Conservation (phyloP, 345 rosid species). For the Cardamine occulta region DNA sequence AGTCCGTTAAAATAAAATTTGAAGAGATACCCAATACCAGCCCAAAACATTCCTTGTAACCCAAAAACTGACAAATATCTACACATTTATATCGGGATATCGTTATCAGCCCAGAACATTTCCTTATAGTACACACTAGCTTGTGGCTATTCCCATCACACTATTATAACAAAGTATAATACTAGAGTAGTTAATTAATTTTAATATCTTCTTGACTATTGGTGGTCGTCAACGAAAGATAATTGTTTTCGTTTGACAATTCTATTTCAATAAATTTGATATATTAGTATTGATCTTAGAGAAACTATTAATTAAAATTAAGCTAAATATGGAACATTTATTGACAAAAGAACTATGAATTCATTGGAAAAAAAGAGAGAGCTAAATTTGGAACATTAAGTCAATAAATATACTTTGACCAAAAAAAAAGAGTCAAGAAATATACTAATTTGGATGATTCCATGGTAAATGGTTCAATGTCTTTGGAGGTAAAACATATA, state of each 20-base stretch:
- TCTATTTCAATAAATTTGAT: background rate
- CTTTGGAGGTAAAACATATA: background rate
- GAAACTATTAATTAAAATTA: background rate
- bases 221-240: background rate
- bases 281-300: too few relatives aligned
- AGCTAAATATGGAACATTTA: background rate
- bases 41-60: background rate
- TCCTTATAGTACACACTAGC: background rate
- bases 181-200: background rate
- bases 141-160: background rate
- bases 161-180: background rate
- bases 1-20: too few relatives aligned
- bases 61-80: too few relatives aligned
- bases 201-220: background rate
- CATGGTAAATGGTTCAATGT: background rate
- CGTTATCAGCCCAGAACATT: background rate
- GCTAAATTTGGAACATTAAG: background rate
- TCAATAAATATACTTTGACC: background rate
- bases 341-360: background rate
- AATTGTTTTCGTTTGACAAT: background rate
- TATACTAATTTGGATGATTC: background rate
- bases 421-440: background rate
- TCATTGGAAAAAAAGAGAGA: background rate
- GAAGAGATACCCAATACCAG: background rate
- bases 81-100: background rate